These are phyloP conservation scores for Marasmius sp. DNA, from an alignment of 1,284 basidiomycete genomes.

Conservation along the genomic window DNA sequence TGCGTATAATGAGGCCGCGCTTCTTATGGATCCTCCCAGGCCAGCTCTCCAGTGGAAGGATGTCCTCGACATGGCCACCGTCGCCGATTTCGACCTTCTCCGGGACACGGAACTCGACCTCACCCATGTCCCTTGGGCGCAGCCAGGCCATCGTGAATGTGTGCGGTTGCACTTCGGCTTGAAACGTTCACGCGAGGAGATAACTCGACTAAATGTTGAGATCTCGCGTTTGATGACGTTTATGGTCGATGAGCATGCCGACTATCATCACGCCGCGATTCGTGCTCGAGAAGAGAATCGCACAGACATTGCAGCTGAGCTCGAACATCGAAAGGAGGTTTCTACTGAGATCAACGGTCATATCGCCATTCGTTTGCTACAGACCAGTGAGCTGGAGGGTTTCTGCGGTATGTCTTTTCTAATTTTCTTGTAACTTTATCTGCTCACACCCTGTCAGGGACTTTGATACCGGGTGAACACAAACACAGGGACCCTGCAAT, in stretches of 20 bases:
- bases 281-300: background rate
- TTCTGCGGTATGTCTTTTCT: background rate
- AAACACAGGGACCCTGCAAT: no score
- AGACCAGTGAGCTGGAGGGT: background rate
- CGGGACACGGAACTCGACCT: background rate
- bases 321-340: background rate
- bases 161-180: background rate
- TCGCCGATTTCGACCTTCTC: background rate
- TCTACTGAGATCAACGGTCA: background rate
- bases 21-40: constrained; percentile 1
- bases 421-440: no score
- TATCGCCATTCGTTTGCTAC: background rate
- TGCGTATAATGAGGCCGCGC: constrained; percentile 1
- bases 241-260: background rate
- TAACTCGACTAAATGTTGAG: background rate
- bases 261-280: background rate
- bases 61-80: background rate
- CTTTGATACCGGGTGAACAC: no score
- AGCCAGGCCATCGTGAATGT: background rate
- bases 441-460: no score
- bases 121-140: background rate
- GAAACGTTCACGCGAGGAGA: background rate
- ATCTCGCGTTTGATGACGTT: background rate
- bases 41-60: background rate
- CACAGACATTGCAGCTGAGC: background rate